Evolutionary conservation across 1,284 basidiomycete species (phyloP), one percentile per base, ranked within the genome.

Genomic region (Melampsora americana): DNA sequence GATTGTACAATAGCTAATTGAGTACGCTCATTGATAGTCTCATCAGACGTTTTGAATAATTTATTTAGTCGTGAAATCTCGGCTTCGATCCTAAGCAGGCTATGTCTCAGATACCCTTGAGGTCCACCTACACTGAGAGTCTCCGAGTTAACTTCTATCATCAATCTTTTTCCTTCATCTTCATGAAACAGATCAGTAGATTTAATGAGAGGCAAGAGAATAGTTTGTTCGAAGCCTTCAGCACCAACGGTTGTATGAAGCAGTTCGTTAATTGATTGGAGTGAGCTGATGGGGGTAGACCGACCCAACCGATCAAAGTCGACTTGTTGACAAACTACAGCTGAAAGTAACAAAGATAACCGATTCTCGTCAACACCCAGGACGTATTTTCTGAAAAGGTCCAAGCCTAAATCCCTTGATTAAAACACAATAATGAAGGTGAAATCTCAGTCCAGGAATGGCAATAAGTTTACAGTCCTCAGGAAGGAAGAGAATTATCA

Each of bases 1-100:
- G 46, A 32, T 46, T 46, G 70, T n/a, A 66, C 3, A 32, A 66
- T n/a, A 16, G 42, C 35, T 44, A 30, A 64, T 26, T 64, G 28
- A n/a, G 61, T 56, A 16, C 44, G 69, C 9, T 11, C 16, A 61
- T 70, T 70, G 6, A 70, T 32, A 4, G 53, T 26, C 42, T 56
- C 50, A 62, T 70, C 59, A 56, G 69, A 60, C 1, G 69, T 70
- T 18, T 50, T 70, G 32, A 70, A 70, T 50, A 70, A n/a, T 56
- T 44, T 70, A 39, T 4, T 48, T 18, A 70, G 46, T 44, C 60
- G 70, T 48, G 42, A 35, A 35, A 42, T 23, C 61, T 64, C 60
- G 26, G 70, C 48, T 23, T 53, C 30, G 32, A 65, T 42, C 14
- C 60, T 26, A 7, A 23, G n/a, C 4, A 64, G 60, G 42, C 60